Evolutionary conservation across 352 stramenopile genomes (phyloP), one percentile per base, ranked within the genome.

Genomic region (Globisporangium recalcitrans): DNA sequence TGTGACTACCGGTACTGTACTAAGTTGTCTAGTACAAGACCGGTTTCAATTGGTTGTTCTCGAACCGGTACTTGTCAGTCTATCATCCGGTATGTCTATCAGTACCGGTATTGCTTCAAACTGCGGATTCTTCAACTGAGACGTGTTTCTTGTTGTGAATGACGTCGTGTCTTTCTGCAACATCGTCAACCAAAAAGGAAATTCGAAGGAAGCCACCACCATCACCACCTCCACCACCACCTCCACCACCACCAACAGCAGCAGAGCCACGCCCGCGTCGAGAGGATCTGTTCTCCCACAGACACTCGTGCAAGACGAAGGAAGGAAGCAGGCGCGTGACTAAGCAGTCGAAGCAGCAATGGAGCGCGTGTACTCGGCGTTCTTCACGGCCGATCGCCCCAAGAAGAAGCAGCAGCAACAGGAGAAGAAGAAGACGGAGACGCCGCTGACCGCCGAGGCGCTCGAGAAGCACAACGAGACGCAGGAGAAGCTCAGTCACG

Each of bases 301-400:
- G n/a, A n/a, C n/a, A n/a, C n/a, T n/a, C n/a, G n/a, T n/a, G n/a
- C n/a, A 27, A 16, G 21, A 26, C 44, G 21, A 51, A 24, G 21
- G n/a, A 26, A 29, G n/a, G 7, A 24, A 6, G 48, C 14, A 36
- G 7, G 16, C 24, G 24, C n/a, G n/a, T 22, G 71, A 69, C 54
- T 5, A 60, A 21, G 6, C 40, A 22, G 38, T 5, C 48, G 7
- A 2, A 56, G 31, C 3, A 42, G 24, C 32, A 11, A 95, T 95
- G 84, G 84, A 95, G 70, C 86, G 86, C 36, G 80, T 95, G 53
- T 95, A 95, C 69, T 95, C 86, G 60, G 86, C 86, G 47, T 90
- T 95, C 59, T 95, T 95, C 67, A 83, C 75, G 34, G 63, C 59
- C 51, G 78, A 87, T 51, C 72, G 73, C 9, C 70, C 77, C 47